phyloP scores from a whole-genome alignment of 345 rosid genomes.

The Boechera divaricarpa region DNA sequence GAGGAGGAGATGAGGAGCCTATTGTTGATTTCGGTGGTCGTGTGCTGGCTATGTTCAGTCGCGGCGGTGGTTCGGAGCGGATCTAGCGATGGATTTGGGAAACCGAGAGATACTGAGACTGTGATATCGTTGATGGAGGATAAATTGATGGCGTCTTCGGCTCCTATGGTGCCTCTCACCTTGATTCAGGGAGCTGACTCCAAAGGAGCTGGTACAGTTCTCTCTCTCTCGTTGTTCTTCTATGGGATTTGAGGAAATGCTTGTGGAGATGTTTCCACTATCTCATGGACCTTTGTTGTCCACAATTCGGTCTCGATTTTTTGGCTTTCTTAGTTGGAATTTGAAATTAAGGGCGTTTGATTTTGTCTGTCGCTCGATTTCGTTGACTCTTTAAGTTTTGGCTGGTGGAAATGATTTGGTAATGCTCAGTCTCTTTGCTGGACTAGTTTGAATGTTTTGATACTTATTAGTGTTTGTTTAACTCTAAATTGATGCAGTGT shows the following conservation, averaged over 20 bases:
- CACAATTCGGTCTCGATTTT: neutral
- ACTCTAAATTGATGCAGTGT: constrained; percentile 54
- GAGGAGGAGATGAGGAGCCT: constrained; percentile 32
- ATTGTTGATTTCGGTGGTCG: neutral
- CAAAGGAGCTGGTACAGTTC: constrained; percentile 77
- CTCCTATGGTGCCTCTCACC: constrained; percentile 70
- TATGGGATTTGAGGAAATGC: neutral
- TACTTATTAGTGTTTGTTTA: neutral
- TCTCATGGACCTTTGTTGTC: neutral
- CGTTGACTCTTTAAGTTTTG: neutral
- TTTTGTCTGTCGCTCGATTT: constrained; percentile 17
- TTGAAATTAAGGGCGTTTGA: neutral
- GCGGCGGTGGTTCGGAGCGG: constrained; percentile 43
- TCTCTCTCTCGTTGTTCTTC: neutral
- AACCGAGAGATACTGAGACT: constrained; percentile 37
- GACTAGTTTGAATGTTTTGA: neutral
- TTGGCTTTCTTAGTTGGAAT: neutral
- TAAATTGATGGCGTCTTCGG: constrained; percentile 39
- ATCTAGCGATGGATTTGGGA: constrained; percentile 52
- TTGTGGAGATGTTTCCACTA: neutral
- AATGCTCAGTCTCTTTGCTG: neutral
- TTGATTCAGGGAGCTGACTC: constrained; percentile 83
- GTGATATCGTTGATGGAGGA: constrained; percentile 44
- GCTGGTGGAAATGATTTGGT: too few relatives aligned
- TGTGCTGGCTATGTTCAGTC: constrained; percentile 32